A percentile compares a stretch with the other conserved stretches of the same genome.
These are phyloP conservation scores for Stylonectria norvegica DNA, from an alignment of 2,329 filamentous ascomycete species.

Conservation along the genomic window DNA sequence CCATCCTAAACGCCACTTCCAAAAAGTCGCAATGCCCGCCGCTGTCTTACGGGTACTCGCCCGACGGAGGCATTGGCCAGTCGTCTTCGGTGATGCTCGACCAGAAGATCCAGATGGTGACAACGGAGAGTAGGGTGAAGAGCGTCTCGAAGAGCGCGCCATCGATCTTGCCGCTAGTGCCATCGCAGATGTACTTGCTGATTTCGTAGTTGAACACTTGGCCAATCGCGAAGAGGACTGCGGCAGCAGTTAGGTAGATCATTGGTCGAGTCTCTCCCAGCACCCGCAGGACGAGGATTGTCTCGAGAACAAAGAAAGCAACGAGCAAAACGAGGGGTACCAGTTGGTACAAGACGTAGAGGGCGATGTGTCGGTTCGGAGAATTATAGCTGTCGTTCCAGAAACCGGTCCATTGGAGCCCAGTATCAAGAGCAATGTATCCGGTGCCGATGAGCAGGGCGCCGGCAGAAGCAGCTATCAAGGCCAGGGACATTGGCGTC, in stretches of 20 bases:
- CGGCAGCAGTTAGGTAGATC: constrained; percentile 75
- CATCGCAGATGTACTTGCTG: constrained; percentile 85
- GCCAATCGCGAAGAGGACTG: constrained; percentile 80
- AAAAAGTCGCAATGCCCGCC: constrained; percentile 11
- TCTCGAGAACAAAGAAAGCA: constrained; percentile 79
- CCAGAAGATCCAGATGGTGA: constrained; percentile 92
- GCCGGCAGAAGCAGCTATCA: constrained; percentile 68
- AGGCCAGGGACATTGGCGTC: constrained; percentile 74
- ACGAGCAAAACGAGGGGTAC: constrained; percentile 86
- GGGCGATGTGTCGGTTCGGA: constrained; percentile 71
- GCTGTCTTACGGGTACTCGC: constrained; percentile 36
- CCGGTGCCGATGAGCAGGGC: constrained; percentile 83
- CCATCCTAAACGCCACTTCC: constrained; percentile 25
- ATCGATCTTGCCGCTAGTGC: constrained; percentile 81
- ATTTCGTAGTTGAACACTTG: constrained; percentile 96
- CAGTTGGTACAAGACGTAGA: constrained; percentile 93
- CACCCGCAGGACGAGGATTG: constrained; percentile 77
- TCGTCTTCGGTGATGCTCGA: constrained; percentile 98
- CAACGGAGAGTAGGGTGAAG: constrained; percentile 82
- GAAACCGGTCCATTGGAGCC: constrained; percentile 76
- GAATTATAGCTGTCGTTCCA: constrained; percentile 60
- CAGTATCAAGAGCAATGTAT: constrained; percentile 94
- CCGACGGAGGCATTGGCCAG: constrained; percentile 66
- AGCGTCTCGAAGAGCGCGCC: constrained; percentile 89
- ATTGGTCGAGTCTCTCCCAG: constrained; percentile 90